A percentile compares a stretch with the other conserved stretches of the same genome.
Conservation (phyloP, 441 rosid genomes). For the Eruca vesicaria region DNA sequence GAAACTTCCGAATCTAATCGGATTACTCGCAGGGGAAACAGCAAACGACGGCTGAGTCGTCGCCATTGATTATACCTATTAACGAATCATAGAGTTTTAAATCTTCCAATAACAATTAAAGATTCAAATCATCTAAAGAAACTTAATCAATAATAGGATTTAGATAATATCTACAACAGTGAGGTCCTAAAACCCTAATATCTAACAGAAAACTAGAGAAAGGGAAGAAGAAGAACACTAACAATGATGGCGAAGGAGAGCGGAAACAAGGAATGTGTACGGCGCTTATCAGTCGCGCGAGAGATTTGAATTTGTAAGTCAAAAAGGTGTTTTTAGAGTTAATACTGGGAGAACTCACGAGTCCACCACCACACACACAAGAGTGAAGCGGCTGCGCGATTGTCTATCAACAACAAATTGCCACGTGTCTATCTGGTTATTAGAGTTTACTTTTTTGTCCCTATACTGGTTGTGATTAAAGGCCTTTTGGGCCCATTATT, state of each 20-base stretch:
- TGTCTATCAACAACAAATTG: neutral
- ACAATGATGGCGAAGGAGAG: neutral
- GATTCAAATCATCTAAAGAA: neutral
- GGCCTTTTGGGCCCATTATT: neutral
- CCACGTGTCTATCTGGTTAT: conserved; percentile 22
- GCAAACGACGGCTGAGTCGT: conserved; percentile 28
- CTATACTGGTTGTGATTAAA: neutral
- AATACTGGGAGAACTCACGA: conserved; percentile 6
- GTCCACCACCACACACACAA: neutral
- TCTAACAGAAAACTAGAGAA: neutral
- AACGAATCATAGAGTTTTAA: neutral
- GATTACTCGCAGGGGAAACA: conserved; percentile 19
- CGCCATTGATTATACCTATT: conserved; percentile 22
- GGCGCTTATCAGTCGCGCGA: conserved; percentile 6
- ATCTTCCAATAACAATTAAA: neutral
- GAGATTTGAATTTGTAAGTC: conserved; percentile 16
- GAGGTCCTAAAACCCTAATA: conserved; percentile 11
- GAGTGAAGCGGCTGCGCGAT: conserved; percentile 30
- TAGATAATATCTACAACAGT: neutral
- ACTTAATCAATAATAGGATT: neutral
- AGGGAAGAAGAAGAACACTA: conserved; percentile 1
- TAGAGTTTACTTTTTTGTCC: neutral
- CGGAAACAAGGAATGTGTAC: neutral
- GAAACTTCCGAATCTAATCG: conserved; percentile 25
- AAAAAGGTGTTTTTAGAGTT: conserved; percentile 6